Conservation (phyloP, 2,329 filamentous ascomycete genomes). For the Beauveria australis region DNA sequence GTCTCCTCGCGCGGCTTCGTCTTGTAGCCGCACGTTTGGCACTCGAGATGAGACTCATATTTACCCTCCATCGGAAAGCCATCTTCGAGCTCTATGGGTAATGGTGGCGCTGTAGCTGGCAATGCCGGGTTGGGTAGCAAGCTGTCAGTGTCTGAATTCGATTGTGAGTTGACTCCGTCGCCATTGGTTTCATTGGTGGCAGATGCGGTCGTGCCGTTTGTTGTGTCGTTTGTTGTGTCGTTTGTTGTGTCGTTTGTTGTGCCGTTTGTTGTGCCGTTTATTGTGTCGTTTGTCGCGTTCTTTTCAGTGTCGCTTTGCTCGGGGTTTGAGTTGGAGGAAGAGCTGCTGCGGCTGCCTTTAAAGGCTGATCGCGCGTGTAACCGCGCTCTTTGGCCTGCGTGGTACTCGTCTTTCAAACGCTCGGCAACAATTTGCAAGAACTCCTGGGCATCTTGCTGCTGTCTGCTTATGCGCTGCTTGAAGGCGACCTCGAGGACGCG, state of each 20-base stretch:
- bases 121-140: conserved; percentile 14
- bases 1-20: conserved; percentile 75
- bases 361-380: conserved; percentile 37
- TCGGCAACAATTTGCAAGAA: conserved; percentile 93
- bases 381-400: conserved; percentile 71
- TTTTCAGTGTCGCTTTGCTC: conserved; percentile 17
- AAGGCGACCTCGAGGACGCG: conserved; percentile 78
- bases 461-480: conserved; percentile 79
- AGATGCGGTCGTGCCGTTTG: neutral
- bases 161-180: conserved; percentile 1
- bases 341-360: conserved; percentile 10
- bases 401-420: conserved; percentile 86
- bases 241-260: neutral
- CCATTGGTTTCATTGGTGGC: conserved; percentile 5
- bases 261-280: neutral
- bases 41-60: conserved; percentile 92
- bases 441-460: conserved; percentile 96
- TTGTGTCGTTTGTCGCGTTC: neutral
- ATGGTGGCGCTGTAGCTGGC: conserved; percentile 12
- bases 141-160: neutral
- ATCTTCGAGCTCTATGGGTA: conserved; percentile 45
- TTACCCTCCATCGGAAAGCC: conserved; percentile 89
- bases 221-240: neutral
- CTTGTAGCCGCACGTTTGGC: conserved; percentile 80
- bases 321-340: neutral